Conservation (phyloP, 306 rosid species). For the Quercus parvula region DNA sequence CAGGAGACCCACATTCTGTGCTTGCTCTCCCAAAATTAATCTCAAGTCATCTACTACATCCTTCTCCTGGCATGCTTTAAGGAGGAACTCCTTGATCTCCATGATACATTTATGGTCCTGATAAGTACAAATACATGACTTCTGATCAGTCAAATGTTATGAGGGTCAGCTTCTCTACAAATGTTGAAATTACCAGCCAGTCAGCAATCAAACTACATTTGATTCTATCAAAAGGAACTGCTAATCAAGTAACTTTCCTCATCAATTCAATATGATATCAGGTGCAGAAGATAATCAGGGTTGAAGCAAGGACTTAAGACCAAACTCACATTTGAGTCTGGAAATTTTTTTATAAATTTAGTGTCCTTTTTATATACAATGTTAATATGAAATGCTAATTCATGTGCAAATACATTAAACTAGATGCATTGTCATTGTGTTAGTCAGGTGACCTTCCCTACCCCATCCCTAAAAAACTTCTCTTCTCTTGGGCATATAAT, state of each 20-base stretch:
- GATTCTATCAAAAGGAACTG: not conserved
- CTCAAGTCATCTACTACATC: conserved; percentile 38
- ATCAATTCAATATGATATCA: not conserved
- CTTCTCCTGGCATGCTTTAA: conserved; percentile 46
- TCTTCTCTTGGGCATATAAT: not conserved
- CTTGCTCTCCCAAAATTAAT: conserved; percentile 57
- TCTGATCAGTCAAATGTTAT: not conserved
- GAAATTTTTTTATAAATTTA: not conserved
- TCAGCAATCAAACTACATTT: conserved; percentile 1
- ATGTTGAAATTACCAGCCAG: conserved; percentile 6
- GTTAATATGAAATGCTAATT: not conserved
- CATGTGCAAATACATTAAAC: not conserved
- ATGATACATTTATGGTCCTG: conserved; percentile 59
- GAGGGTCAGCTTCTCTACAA: not conserved
- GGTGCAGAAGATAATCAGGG: not conserved
- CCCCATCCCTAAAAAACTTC: not conserved
- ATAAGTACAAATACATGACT: conserved; percentile 10
- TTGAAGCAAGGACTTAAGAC: not conserved
- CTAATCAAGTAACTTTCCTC: not conserved
- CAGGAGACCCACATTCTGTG: conserved; percentile 52
- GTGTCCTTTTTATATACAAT: not conserved
- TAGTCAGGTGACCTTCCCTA: not conserved
- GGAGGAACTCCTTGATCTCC: conserved; percentile 59
- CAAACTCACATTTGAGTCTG: not conserved
- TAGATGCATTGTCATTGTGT: not conserved